Conservation (phyloP, 768 basidiomycete genomes). For the Hericium alpestre region DNA sequence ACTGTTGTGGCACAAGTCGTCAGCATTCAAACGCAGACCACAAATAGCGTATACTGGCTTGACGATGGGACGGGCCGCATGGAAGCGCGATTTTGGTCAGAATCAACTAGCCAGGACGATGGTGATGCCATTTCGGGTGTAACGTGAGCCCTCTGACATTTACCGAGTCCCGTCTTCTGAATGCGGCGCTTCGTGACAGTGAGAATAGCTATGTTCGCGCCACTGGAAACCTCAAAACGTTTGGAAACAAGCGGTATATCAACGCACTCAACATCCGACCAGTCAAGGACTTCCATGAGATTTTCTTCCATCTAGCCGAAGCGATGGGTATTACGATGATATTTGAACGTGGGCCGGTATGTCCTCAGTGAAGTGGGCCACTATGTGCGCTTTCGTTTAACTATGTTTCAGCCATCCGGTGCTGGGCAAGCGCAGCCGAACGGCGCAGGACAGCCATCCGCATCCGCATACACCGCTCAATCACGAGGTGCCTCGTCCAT, state of each 20-base stretch:
- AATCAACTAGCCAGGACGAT: slow-evolving; percentile 49
- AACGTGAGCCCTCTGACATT: slow-evolving; percentile 22
- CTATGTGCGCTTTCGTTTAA: not conserved
- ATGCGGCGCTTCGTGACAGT: slow-evolving; percentile 26
- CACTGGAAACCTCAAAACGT: slow-evolving; percentile 72
- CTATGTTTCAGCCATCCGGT: slow-evolving; percentile 14
- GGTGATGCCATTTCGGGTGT: slow-evolving; percentile 38
- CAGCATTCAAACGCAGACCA: slow-evolving; percentile 57
- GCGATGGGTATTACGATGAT: slow-evolving; percentile 57
- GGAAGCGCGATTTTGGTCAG: slow-evolving; percentile 78
- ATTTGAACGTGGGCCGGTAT: slow-evolving; percentile 56
- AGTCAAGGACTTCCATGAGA: slow-evolving; percentile 61
- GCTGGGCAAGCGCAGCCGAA: slow-evolving; percentile 6
- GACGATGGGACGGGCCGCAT: slow-evolving; percentile 81
- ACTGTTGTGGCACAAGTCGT: slow-evolving; percentile 67
- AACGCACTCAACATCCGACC: slow-evolving; percentile 66
- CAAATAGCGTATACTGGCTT: slow-evolving; percentile 69
- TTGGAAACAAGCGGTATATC: slow-evolving; percentile 73
- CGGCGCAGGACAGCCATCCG: not conserved
- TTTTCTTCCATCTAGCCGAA: slow-evolving; percentile 76
- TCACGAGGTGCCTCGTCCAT: slow-evolving; percentile 4
- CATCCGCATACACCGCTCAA: slow-evolving; percentile 26
- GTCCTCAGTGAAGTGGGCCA: too few species aligned
- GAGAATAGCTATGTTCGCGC: slow-evolving; percentile 73
- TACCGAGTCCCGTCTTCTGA: not conserved